A percentile compares a stretch with the other conserved stretches of the same genome.
These are phyloP conservation scores for Hyphodiscus sp. DNA, from an alignment of 2,329 filamentous ascomycete species.

Conservation along the genomic window DNA sequence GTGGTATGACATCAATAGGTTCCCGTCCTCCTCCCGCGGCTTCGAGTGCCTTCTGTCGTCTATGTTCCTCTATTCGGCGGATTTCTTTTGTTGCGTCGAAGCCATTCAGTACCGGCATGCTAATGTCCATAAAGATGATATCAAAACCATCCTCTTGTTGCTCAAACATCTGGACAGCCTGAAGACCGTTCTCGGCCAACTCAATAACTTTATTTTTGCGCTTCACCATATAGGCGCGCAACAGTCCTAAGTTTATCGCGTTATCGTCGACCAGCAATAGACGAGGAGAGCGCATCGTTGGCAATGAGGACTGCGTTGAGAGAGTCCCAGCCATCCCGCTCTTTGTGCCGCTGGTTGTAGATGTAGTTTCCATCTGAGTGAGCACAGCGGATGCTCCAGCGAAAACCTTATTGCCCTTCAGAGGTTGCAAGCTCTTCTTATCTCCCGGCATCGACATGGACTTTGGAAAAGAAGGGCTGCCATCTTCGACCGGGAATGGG, in stretches of 20 bases:
- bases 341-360: background rate
- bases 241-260: constrained; percentile 35
- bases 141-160: constrained; percentile 32
- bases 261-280: constrained; percentile 38
- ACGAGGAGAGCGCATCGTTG: constrained; percentile 7
- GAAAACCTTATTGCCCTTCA: background rate
- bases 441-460: background rate
- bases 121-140: constrained; percentile 44
- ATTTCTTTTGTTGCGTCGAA: constrained; percentile 43
- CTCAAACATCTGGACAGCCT: constrained; percentile 40
- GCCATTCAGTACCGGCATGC: constrained; percentile 49
- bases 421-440: background rate
- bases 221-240: constrained; percentile 33
- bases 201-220: constrained; percentile 34
- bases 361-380: background rate
- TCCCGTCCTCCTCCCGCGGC: background rate
- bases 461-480: background rate
- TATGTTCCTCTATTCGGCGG: constrained; percentile 37
- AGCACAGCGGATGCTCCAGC: background rate
- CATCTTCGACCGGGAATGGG: constrained; percentile 20
- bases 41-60: constrained; percentile 14
- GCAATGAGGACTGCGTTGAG: background rate
- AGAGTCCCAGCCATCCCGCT: background rate
- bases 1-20: constrained; percentile 1
- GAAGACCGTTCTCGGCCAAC: constrained; percentile 41